phyloP scores from a whole-genome alignment of 2,329 filamentous ascomycete genomes.

The Ascomycota sp. region DNA sequence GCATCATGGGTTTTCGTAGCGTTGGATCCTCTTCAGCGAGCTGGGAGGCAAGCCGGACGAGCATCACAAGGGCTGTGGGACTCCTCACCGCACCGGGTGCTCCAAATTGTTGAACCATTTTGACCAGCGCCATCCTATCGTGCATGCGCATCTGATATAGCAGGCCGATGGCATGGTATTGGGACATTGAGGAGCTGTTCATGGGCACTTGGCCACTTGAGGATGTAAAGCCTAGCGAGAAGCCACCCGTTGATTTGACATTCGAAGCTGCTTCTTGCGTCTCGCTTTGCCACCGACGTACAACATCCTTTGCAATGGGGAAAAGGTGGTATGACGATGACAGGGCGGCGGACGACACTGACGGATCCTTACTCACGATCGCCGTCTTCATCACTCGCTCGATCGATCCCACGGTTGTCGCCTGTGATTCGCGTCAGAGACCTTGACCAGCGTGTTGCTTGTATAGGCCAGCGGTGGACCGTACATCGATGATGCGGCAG shows the following conservation, averaged over 20 bases:
- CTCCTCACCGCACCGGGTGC: slow-evolving; percentile 84
- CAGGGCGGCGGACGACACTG: slow-evolving; percentile 85
- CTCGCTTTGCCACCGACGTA: slow-evolving; percentile 94
- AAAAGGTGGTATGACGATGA: slow-evolving; percentile 96
- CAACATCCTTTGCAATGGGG: slow-evolving; percentile 85
- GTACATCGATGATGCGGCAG: slow-evolving; percentile 89
- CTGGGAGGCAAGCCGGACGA: slow-evolving; percentile 82
- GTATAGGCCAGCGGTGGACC: slow-evolving; percentile 9
- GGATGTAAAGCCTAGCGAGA: slow-evolving; percentile 79
- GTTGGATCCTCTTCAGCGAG: slow-evolving; percentile 82
- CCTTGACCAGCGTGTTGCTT: neutral
- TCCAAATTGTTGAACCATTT: slow-evolving; percentile 99
- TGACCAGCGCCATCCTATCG: slow-evolving; percentile 94
- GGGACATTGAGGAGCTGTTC: slow-evolving; percentile 90
- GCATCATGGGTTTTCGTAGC: slow-evolving; percentile 88
- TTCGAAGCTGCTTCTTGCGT: slow-evolving; percentile 90
- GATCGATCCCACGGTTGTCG: slow-evolving; percentile 89
- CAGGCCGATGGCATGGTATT: slow-evolving; percentile 95
- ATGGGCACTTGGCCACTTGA: slow-evolving; percentile 55
- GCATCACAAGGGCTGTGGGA: slow-evolving; percentile 76
- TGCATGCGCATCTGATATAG: slow-evolving; percentile 95
- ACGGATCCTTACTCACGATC: slow-evolving; percentile 97
- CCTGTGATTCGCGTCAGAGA: slow-evolving; percentile 28
- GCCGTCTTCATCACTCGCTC: slow-evolving; percentile 97
- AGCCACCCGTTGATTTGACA: slow-evolving; percentile 71